Percentiles rank a stretch among this genome's conserved stretches.
These are phyloP conservation scores for Ophiocordyceps camponoti-saundersi DNA, from an alignment of 2,329 filamentous ascomycete species.

Conservation along the genomic window DNA sequence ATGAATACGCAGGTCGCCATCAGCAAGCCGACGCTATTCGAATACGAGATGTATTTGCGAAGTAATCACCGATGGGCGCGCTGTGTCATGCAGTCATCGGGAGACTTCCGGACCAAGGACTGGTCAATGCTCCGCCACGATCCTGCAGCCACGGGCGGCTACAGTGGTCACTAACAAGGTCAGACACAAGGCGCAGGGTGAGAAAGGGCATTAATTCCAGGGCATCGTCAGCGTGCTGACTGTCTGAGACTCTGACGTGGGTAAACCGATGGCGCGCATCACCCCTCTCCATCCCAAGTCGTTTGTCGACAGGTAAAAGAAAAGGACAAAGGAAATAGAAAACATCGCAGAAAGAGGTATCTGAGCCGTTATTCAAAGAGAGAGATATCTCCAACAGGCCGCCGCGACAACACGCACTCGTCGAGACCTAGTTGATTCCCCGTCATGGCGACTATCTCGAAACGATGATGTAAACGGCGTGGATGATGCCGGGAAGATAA, in stretches of 20 bases:
- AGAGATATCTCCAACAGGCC: neutral
- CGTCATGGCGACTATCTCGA: conserved; percentile 2
- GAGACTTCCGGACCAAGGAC: neutral
- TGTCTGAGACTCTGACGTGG: neutral
- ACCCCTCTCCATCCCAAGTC: neutral
- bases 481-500: conserved; percentile 71
- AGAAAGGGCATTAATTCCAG: neutral
- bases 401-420: neutral
- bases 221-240: neutral
- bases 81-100: neutral
- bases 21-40: too few species aligned
- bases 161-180: neutral
- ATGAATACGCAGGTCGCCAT: too few species aligned
- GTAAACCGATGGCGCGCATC: neutral
- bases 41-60: too few species aligned
- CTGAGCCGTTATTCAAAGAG: neutral
- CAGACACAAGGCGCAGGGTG: too few species aligned
- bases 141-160: neutral
- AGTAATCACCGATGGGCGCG: neutral
- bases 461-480: conserved; percentile 76
- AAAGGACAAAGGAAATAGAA: neutral
- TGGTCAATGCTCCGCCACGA: neutral
- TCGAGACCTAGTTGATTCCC: neutral
- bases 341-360: neutral
- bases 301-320: neutral